phyloP scores from a whole-genome alignment of 2,329 filamentous ascomycete species.

The Sporothrix globosa region DNA sequence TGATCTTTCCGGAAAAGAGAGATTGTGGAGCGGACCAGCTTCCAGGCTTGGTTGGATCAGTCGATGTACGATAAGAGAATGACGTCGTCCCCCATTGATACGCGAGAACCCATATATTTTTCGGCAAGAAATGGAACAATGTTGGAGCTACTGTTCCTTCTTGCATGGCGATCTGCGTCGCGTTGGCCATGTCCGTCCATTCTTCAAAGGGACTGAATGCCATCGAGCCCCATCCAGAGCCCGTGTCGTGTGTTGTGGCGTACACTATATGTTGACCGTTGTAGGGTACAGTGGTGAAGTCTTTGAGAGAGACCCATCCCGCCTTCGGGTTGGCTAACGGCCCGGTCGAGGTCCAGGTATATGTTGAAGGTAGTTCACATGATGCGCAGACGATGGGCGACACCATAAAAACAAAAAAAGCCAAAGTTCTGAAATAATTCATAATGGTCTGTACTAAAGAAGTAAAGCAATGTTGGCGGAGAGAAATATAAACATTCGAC shows the following conservation, averaged over 20 bases:
- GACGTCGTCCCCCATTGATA: slow-evolving; percentile 65
- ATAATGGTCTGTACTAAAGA: too few relatives aligned
- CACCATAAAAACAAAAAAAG: too few relatives aligned
- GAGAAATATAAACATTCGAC: too few relatives aligned
- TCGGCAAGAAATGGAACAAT: slow-evolving; percentile 65
- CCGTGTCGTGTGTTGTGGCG: slow-evolving; percentile 52
- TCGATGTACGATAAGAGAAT: slow-evolving; percentile 64
- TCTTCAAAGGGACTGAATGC: slow-evolving; percentile 58
- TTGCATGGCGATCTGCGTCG: slow-evolving; percentile 57
- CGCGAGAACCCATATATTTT: slow-evolving; percentile 65
- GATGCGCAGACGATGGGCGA: not conserved
- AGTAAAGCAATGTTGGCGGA: too few relatives aligned
- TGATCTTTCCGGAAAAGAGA: slow-evolving; percentile 61
- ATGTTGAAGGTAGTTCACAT: slow-evolving; percentile 59
- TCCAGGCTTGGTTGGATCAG: slow-evolving; percentile 59
- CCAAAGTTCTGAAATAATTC: too few relatives aligned
- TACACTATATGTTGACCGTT: slow-evolving; percentile 66
- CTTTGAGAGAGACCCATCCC: slow-evolving; percentile 63
- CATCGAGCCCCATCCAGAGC: slow-evolving; percentile 59
- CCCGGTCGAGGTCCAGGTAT: slow-evolving; percentile 58
- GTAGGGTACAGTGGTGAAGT: slow-evolving; percentile 61
- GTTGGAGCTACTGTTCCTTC: slow-evolving; percentile 59
- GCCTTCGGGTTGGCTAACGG: slow-evolving; percentile 56
- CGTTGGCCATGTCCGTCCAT: slow-evolving; percentile 56
- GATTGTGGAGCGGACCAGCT: slow-evolving; percentile 59